Evolutionary conservation across 495 filamentous ascomycete species (phyloP), one percentile per base, ranked within the genome.

Genomic region (Penicillium chermesinum): DNA sequence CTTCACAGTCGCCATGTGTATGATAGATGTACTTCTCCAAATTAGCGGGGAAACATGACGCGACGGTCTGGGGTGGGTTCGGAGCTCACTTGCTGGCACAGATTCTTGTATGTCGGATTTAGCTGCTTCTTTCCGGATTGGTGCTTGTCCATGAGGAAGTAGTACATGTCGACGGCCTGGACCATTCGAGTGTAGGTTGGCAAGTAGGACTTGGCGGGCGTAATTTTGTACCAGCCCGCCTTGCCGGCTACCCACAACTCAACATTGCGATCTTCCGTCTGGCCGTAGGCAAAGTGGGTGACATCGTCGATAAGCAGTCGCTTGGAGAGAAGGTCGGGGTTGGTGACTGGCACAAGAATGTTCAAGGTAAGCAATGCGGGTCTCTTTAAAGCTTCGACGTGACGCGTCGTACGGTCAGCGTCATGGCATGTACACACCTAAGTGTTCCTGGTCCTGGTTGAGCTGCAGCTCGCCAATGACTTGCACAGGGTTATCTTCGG

Each of bases 181-280:
- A 76, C 73, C 69, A 90, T 86, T 12, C 78, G 69, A 43, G 79
- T 70, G 68, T 80, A 89, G 44, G 81, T 79, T 2, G 65, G 54
- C 46, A 71, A 64, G 63, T 87, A 95, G 2, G 69, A 61, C 38
- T 71, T 69, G 40, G 81, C 73, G 1, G 88, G 84, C 17, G 70
- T 65, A 19, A 93, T 79, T 60, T 84, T 77, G 64, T 82, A 91
- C 87, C 87, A 91, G 46, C 87, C 88, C n/a, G 84, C 80, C 48
- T 73, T 65, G 39, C 88, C 88, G 27, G 81, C 79, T 22, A 86
- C 85, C 88, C 88, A 95, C 39, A 91, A 65, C 27, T 78, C 74
- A 30, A 82, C 71, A 16, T 73, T 75, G 6, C 79, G 74, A 54
- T 83, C 75, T 9, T 74, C 73, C 40, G 75, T 79, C 40, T 84